Evolutionary conservation across 257 asterid species (phyloP).

Genomic region (Scutellaria galericulata): DNA sequence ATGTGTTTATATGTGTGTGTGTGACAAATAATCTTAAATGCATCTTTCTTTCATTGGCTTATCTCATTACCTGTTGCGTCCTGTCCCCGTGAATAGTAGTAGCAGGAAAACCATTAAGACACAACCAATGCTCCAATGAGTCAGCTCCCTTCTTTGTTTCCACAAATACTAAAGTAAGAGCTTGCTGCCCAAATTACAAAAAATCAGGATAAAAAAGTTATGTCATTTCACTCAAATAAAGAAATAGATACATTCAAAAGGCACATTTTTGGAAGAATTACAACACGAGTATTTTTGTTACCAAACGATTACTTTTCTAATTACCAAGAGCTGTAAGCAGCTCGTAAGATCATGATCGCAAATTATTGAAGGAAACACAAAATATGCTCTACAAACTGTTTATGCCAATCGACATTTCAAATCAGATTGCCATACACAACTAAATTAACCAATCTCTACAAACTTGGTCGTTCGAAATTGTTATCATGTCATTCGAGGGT

Average conservation of each 20-base stretch:
- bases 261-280: neutral
- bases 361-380: neutral
- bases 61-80: conserved; percentile 70
- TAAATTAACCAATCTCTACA: neutral
- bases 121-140: conserved; percentile 82
- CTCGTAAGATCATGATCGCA: neutral
- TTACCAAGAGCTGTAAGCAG: neutral
- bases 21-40: neutral
- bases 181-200: conserved; percentile 60
- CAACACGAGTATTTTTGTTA: neutral
- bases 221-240: neutral
- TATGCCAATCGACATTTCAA: too few species aligned
- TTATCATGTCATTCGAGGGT: too few species aligned
- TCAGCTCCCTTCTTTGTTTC: conserved; percentile 97
- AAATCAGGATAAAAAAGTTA: conserved; percentile 11
- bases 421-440: neutral
- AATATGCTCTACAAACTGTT: too few species aligned
- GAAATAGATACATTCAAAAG: neutral
- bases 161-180: conserved; percentile 87
- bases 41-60: neutral
- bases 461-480: neutral
- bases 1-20: neutral
- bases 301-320: neutral
- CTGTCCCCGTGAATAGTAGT: conserved; percentile 94
- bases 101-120: conserved; percentile 73